Base-by-base conservation (phyloP, 768 basidiomycete species). In the Glaciozyma antarctica region DNA sequence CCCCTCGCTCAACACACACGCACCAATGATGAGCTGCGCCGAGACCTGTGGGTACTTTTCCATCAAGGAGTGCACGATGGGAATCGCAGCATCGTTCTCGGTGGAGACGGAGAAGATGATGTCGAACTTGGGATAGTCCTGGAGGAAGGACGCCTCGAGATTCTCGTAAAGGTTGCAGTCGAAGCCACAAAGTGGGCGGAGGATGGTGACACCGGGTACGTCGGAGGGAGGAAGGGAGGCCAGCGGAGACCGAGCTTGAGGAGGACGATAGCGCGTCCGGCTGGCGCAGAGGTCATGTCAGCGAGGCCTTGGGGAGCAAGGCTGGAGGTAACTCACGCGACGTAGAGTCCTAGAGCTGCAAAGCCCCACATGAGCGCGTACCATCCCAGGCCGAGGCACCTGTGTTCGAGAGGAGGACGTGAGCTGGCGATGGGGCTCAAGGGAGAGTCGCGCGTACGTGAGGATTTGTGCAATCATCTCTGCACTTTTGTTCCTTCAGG, bases 91-190 rank as follows among this genome's bases (percentile, higher is more conserved):
- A 76, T 99, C 95, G 51, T 83, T 76, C 71, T 86, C 86, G 59
- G 89, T 85, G n/a, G 90, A 90, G 8, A 98, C 86, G 32, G 88
- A 90, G 65, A 97, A 85, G 49, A 98, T 79, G 63, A 99, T 84
- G 77, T 99, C 93, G 72, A 84, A 94, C 43, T 64, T 59, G 17
- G 88, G 85, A 75, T 98, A 98, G 69, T 93, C 87, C 32, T 95
- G 91, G 41, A 79, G 81, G 77, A 98, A 94, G 0, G 89, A 88
- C 6, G 91, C 90, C 77, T 95, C 90, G 58, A 99, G 79, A 76
- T 97, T 97, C 79, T 95, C 92, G 77, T 88, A 97, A 24, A 99
- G 82, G 76, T 98, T 98, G 64, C 87, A 83, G 77, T 99, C 95
- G 28, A 99, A 80, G 19, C 95, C 95, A 76, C 93, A 93, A 58